Evolutionary conservation across 352 stramenopile species (phyloP), one percentile per base, ranked within the genome.

Genomic region (Globisporangium yorkense): DNA sequence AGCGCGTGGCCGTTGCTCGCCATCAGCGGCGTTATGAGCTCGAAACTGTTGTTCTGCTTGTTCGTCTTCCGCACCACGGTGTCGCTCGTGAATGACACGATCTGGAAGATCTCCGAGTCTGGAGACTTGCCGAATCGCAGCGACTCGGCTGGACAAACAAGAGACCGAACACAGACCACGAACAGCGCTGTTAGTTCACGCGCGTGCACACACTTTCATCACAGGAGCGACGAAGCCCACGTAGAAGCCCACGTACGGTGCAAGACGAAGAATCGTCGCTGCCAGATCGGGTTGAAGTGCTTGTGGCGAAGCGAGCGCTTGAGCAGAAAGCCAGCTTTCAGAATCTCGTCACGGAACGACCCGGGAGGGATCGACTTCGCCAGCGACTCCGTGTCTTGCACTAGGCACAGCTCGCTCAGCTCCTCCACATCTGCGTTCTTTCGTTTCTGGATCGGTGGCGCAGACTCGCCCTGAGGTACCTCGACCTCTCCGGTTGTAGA

Each of bases 281-380:
- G 75, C 79, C 81, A 91, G 51, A 91, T 91, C 47, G 81, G 81
- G 44, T 83, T 87, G 70, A 87, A 91, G 58, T 89, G 79, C 71
- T 93, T 94, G 73, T 93, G 81, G 2, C 84, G 83, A 37, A 94
- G 72, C 44, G 88, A 92, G n/a, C 86, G 75, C 72, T 95, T 92
- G 52, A 96, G 80, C 58, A 93, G 52, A 53, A 86, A 94, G 1
- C 86, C 77, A 3, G 75, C 76, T 52, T 79, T 80, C 31, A 91
- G 49, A 15, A 92, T 82, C 56, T 90, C 74, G n/a, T 86, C 80
- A 6, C 65, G 67, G 59, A 87, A 87, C 39, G 75, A 74, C 1
- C 69, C 65, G 2, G 66, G 44, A 13, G 68, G 67, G 45, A 80
- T 80, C 5, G 66, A 70, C 29, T 48, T 51, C 10, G 55, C 56